Conservation (phyloP, 352 stramenopile genomes). For the Globisporangium mamillatum region DNA sequence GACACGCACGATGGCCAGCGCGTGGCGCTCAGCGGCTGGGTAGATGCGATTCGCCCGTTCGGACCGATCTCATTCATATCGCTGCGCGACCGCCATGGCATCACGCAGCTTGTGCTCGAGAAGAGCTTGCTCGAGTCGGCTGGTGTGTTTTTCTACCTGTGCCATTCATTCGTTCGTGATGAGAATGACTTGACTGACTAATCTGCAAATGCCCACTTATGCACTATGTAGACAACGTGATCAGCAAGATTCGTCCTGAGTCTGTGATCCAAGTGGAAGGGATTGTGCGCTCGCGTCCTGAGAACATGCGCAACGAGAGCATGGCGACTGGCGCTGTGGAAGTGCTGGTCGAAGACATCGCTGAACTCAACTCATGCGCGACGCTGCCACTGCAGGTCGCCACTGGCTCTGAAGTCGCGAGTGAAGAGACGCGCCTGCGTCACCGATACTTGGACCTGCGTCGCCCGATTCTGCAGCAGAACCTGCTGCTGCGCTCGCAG, state of each 20-base stretch:
- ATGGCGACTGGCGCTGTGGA: conserved; percentile 76
- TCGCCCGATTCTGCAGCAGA: conserved; percentile 69
- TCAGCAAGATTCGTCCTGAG: conserved; percentile 63
- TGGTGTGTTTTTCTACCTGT: conserved; percentile 20
- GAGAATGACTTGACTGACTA: too few relatives aligned
- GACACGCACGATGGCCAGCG: conserved; percentile 39
- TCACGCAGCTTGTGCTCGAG: conserved; percentile 80
- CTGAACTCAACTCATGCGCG: conserved; percentile 58
- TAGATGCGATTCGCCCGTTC: conserved; percentile 73
- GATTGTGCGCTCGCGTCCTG: conserved; percentile 50
- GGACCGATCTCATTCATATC: conserved; percentile 81
- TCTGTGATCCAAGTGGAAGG: conserved; percentile 66
- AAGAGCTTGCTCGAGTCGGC: conserved; percentile 45
- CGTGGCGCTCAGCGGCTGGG: conserved; percentile 78
- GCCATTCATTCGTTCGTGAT: not conserved
- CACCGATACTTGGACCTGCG: conserved; percentile 84
- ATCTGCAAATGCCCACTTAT: not conserved
- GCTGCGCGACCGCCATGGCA: conserved; percentile 73
- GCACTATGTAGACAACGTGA: conserved; percentile 27
- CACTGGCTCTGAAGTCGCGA: conserved; percentile 50
- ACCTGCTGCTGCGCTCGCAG: conserved; percentile 71
- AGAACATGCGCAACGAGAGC: conserved; percentile 66
- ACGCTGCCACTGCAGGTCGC: conserved; percentile 66
- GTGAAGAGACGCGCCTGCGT: conserved; percentile 71
- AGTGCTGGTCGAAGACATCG: conserved; percentile 59